These are phyloP conservation scores for Leptosphaerulina australis DNA, from an alignment of 2,329 filamentous ascomycete species.

Conservation along the genomic window DNA sequence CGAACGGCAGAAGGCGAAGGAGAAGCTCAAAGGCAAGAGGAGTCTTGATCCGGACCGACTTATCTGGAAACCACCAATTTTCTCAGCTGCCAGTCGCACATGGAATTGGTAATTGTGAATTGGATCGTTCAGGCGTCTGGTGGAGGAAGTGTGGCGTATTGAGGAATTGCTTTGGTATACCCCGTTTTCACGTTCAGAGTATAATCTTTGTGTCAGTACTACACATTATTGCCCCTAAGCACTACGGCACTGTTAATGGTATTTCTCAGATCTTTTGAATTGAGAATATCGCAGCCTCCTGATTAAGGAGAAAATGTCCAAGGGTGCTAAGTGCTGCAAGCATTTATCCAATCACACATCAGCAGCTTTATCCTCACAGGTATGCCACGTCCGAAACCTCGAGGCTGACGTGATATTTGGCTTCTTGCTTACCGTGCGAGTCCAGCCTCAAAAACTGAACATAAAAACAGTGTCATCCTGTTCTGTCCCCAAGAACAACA, in stretches of 20 bases:
- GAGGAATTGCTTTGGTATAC: slow-evolving; percentile 10
- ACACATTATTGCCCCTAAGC: background rate
- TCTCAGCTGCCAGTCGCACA: slow-evolving; percentile 84
- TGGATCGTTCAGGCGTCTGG: background rate
- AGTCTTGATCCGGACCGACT: slow-evolving; percentile 78
- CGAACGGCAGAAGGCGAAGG: slow-evolving; percentile 76
- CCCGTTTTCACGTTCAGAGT: slow-evolving; percentile 3
- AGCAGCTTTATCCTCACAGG: background rate
- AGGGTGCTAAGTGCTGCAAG: background rate
- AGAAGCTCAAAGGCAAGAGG: slow-evolving; percentile 76
- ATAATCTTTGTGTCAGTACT: background rate
- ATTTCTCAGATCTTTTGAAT: too few relatives aligned
- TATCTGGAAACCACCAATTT: slow-evolving; percentile 95
- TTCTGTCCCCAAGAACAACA: background rate
- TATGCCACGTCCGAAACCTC: too few relatives aligned
- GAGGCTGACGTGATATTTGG: slow-evolving; percentile 6
- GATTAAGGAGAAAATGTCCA: background rate
- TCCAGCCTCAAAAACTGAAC: background rate
- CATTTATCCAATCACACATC: slow-evolving; percentile 4
- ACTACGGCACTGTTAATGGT: background rate
- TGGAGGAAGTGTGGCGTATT: background rate
- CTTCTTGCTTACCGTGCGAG: background rate
- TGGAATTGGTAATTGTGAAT: slow-evolving; percentile 80
- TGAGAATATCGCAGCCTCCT: background rate
- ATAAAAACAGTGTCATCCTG: background rate